Conservation (phyloP, 257 asterid genomes). For the Coffea canephora region DNA sequence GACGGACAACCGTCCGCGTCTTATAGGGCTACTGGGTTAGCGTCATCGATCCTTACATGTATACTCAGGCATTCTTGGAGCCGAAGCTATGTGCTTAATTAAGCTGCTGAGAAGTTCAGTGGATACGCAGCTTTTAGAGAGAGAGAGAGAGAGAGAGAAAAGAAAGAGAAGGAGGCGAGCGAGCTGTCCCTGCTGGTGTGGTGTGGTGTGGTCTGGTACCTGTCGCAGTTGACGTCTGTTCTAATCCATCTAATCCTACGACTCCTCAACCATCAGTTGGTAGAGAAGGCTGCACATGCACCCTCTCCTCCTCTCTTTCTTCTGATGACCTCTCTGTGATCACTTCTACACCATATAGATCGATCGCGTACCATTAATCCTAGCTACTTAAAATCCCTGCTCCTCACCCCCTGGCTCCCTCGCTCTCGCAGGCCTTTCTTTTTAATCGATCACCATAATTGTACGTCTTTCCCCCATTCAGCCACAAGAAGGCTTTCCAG, state of each 20-base stretch:
- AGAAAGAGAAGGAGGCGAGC: constrained; percentile 47
- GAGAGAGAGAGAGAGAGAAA: constrained; percentile 24
- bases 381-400: constrained; percentile 26
- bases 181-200: constrained; percentile 30
- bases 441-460: background rate
- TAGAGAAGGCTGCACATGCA: constrained; percentile 21
- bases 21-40: background rate
- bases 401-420: background rate
- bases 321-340: too few species aligned
- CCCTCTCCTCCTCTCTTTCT: background rate
- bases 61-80: constrained; percentile 6
- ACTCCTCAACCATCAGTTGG: constrained; percentile 64
- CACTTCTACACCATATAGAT: background rate
- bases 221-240: constrained; percentile 44
- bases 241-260: constrained; percentile 55
- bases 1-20: background rate
- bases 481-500: background rate
- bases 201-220: constrained; percentile 4
- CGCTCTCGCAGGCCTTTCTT: background rate
- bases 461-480: background rate
- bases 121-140: constrained; percentile 20
- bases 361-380: background rate
- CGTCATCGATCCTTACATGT: background rate
- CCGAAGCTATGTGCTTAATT: constrained; percentile 4
- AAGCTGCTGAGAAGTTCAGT: background rate